phyloP scores from a whole-genome alignment of 2,329 filamentous ascomycete genomes.

The Lomentospora prolificans region DNA sequence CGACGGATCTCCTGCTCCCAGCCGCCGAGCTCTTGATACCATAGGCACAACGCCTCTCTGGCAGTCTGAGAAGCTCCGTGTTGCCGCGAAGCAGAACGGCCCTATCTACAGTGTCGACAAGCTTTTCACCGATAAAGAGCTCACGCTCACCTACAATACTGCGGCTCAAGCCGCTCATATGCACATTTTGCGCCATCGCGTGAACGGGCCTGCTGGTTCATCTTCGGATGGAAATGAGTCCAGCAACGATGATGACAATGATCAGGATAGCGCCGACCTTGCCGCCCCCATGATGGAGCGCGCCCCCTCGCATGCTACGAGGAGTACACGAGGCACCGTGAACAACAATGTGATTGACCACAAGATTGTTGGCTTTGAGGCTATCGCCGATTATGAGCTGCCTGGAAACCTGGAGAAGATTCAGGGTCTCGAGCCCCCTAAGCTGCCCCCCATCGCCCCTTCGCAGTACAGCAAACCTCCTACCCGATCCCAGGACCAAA shows the following conservation, averaged over 20 bases:
- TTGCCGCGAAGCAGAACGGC: conserved; percentile 44
- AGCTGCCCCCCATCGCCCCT: conserved; percentile 47
- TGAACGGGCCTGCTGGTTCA: conserved; percentile 32
- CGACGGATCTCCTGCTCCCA: conserved; percentile 52
- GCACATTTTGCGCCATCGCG: conserved; percentile 48
- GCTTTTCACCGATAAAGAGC: conserved; percentile 61
- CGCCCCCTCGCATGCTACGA: conserved; percentile 52
- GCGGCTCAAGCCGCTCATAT: conserved; percentile 53
- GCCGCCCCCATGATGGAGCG: conserved; percentile 52
- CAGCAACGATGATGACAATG: conserved; percentile 39
- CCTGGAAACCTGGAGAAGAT: conserved; percentile 49
- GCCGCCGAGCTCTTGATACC: conserved; percentile 44
- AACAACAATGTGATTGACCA: conserved; percentile 48
- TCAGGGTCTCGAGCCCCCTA: conserved; percentile 42
- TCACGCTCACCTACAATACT: conserved; percentile 54
- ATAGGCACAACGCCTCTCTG: conserved; percentile 51
- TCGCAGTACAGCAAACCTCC: conserved; percentile 51
- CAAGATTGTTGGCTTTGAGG: conserved; percentile 49
- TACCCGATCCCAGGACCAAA: conserved; percentile 42
- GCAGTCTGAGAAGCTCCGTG: conserved; percentile 49
- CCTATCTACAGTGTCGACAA: conserved; percentile 58
- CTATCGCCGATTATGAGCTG: conserved; percentile 48
- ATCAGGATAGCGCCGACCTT: conserved; percentile 29
- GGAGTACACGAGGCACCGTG: conserved; percentile 48
- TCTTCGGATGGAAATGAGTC: conserved; percentile 45